A percentile compares a stretch with the other conserved stretches of the same genome.
These are phyloP conservation scores for Talaromyces sp. DNA, from an alignment of 2,329 filamentous ascomycete species.

Conservation along the genomic window DNA sequence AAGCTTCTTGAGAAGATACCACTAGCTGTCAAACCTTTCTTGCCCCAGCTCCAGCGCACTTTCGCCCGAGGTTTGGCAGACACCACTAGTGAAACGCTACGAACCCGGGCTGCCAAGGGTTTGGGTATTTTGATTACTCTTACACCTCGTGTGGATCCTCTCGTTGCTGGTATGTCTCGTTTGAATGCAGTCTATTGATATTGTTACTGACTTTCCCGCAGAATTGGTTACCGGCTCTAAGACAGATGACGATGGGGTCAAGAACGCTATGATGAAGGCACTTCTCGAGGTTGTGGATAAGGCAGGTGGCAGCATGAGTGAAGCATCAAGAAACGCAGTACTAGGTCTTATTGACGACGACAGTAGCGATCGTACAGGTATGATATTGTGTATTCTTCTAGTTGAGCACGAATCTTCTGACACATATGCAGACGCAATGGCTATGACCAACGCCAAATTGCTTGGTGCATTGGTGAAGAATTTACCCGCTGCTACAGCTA, in stretches of 20 bases:
- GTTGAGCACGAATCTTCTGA: conserved; percentile 14
- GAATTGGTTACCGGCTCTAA: conserved; percentile 95
- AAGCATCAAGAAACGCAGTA: conserved; percentile 79
- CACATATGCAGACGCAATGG: conserved; percentile 55
- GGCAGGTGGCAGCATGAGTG: conserved; percentile 90
- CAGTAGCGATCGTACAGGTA: conserved; percentile 64
- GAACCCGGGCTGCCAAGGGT: conserved; percentile 85
- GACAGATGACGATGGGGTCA: conserved; percentile 79
- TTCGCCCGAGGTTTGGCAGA: conserved; percentile 96
- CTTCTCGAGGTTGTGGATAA: conserved; percentile 95
- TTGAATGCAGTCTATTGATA: background rate
- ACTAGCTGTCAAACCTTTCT: conserved; percentile 87
- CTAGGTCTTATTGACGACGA: conserved; percentile 84
- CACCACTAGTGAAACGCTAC: conserved; percentile 79
- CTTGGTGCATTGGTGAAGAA: conserved; percentile 87
- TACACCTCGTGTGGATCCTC: conserved; percentile 88
- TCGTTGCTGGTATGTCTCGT: conserved; percentile 58
- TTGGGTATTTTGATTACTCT: conserved; percentile 92
- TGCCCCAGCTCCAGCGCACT: conserved; percentile 92
- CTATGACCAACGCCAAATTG: conserved; percentile 83
- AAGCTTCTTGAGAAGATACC: conserved; percentile 96
- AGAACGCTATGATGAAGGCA: conserved; percentile 93
- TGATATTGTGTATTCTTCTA: conserved; percentile 15
- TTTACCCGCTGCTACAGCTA: conserved; percentile 66
- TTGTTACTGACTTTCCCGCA: conserved; percentile 26